Evolutionary conservation across 148 eudicot genomes (phyloP).

Genomic region (Gaultheria prostrata): DNA sequence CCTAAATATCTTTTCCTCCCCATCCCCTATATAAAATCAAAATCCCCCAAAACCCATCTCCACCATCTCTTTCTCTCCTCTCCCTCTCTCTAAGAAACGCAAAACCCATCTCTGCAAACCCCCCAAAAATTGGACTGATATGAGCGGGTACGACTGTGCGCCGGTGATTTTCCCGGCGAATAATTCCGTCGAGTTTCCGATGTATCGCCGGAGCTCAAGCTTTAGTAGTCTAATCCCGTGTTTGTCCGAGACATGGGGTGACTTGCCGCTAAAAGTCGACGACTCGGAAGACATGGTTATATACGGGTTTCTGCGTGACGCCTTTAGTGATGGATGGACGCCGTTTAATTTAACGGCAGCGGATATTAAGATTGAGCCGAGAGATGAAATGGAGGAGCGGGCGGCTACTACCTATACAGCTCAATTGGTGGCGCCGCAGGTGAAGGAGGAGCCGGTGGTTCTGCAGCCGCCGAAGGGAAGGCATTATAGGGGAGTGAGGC

Average conservation of each 20-base stretch:
- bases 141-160: not conserved
- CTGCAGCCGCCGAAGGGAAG: conserved; percentile 19
- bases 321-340: conserved; percentile 44
- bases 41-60: not conserved
- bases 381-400: conserved; percentile 13
- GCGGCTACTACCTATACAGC: conserved; percentile 1
- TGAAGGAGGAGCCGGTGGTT: conserved; percentile 1
- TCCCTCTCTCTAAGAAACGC: not conserved
- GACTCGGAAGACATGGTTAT: conserved; percentile 53
- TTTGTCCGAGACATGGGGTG: conserved; percentile 47
- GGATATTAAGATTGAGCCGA: conserved; percentile 26
- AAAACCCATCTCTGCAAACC: not conserved
- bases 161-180: conserved; percentile 16
- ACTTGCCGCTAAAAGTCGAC: conserved; percentile 41
- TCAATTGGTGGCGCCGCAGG: conserved; percentile 9
- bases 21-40: not conserved
- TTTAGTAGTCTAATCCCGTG: conserved; percentile 31
- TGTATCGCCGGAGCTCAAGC: conserved; percentile 35
- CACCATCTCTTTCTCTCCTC: not conserved
- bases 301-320: conserved; percentile 36
- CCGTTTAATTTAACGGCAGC: conserved; percentile 29
- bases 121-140: not conserved
- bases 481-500: conserved; percentile 45
- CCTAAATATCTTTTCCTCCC: not conserved
- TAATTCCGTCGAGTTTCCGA: conserved; percentile 9